Evolutionary conservation across 805 yeast species (phyloP).

Genomic region (Geotrichum ghanense): DNA sequence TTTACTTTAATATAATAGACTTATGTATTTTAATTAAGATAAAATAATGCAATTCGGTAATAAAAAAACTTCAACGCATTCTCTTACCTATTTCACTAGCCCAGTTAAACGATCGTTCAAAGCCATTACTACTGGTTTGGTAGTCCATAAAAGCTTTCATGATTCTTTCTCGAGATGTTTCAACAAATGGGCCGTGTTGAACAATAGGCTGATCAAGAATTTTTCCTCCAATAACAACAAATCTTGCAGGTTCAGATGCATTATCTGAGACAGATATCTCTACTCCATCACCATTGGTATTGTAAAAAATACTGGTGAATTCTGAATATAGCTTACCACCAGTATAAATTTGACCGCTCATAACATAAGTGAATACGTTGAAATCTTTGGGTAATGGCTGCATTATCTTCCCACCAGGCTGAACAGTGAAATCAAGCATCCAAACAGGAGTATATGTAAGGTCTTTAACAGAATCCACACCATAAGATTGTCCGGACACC

Average conservation of each 20-base stretch:
- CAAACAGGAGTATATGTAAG: conserved; percentile 75
- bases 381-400: conserved; percentile 49
- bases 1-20: too few relatives aligned
- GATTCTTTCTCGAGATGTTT: conserved; percentile 50
- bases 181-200: conserved; percentile 87
- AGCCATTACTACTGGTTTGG: conserved; percentile 32
- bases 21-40: too few relatives aligned
- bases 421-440: conserved; percentile 54
- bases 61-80: too few relatives aligned
- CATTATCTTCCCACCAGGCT: conserved; percentile 53
- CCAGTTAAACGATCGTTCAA: conserved; percentile 20
- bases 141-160: conserved; percentile 60
- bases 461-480: conserved; percentile 59
- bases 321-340: conserved; percentile 13
- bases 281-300: conserved; percentile 17
- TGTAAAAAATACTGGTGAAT: conserved; percentile 14
- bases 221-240: conserved; percentile 19
- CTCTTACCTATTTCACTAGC: conserved; percentile 18
- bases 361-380: conserved; percentile 21
- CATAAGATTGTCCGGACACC: conserved; percentile 68
- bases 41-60: too few relatives aligned
- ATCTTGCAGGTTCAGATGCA: conserved; percentile 7
- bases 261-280: conserved; percentile 16
- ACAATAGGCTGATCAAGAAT: conserved; percentile 36
- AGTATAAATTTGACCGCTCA: conserved; percentile 17